Base-by-base conservation (phyloP, 2,329 filamentous ascomycete genomes). In the Neopestalotiopsis clavispora region DNA sequence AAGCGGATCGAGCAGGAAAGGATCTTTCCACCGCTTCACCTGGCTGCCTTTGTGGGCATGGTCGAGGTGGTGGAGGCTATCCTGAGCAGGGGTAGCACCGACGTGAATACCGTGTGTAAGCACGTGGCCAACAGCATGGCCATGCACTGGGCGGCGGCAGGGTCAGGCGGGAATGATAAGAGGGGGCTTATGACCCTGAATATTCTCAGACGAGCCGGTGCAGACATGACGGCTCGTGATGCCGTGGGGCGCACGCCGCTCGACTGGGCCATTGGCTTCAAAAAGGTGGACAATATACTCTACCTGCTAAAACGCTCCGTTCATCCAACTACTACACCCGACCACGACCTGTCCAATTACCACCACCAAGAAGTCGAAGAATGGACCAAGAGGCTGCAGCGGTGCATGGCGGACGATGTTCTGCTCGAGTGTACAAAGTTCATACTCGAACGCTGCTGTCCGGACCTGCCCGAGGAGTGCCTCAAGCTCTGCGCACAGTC, bases 231-330 rank as follows among this genome's bases (percentile, higher is more conserved):
- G 10, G 13, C 40, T 14, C n/a, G 30, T 10, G 59, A 62, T 30
- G 0, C n/a, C 32, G 14, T 23, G 7, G 59, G 34, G 12, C 59
- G 34, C 17, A 42, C 59, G 34, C 14, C 59, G 10, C 59, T 62
- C 20, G 59, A 62, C 30, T 62, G 59, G 59, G 59, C 59, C 5
- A 62, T 62, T n/a, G 59, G 59, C 13, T 62, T 62, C 34, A 62
- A 62, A 14, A 34, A 32, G 12, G 23, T 32, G 1, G 34, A 62
- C n/a, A 62, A 62, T 10, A 17, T 62, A 2, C 34, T 38, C 30
- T 42, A 23, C 23, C 59, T 62, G 32, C 59, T 62, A 2, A 40
- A 20, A 14, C 32, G 32, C 10, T 62, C 32, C 6, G n/a, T 42
- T 3, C 30, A 20, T 40, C 34, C 1, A 3, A 3, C 2, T 14